Conservation (phyloP, 2,329 filamentous ascomycete genomes). For the Sphaerulina vaccinii region DNA sequence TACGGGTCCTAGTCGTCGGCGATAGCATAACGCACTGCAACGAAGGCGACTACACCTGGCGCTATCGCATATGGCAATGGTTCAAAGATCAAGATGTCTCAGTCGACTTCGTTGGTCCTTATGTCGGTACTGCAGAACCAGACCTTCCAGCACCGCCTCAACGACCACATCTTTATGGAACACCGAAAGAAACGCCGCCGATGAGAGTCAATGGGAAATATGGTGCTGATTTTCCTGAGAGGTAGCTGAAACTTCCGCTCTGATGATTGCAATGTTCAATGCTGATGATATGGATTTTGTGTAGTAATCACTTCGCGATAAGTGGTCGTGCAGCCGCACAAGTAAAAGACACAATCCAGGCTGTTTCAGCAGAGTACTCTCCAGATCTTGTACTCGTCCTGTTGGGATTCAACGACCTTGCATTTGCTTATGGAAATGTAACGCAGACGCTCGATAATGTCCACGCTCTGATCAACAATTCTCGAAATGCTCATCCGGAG, state of each 20-base stretch:
- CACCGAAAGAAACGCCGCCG: conserved; percentile 2
- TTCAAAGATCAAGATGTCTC: conserved; percentile 27
- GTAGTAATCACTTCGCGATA: conserved; percentile 18
- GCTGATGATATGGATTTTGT: conserved; percentile 28
- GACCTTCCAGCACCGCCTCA: conserved; percentile 30
- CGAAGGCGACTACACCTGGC: conserved; percentile 47
- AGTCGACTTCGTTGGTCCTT: conserved; percentile 37
- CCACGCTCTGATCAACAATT: conserved; percentile 33
- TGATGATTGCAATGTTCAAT: neutral
- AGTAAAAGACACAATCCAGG: conserved; percentile 33
- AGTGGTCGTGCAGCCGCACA: conserved; percentile 37
- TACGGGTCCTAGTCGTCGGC: conserved; percentile 24
- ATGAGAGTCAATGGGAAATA: conserved; percentile 16
- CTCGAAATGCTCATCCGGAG: conserved; percentile 31
- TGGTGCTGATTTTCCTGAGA: neutral
- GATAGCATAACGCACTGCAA: conserved; percentile 29
- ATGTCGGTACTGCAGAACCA: conserved; percentile 39
- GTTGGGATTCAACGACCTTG: conserved; percentile 30
- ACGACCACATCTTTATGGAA: conserved; percentile 7
- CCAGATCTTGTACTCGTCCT: conserved; percentile 34
- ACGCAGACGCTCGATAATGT: conserved; percentile 28
- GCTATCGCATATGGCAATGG: conserved; percentile 46
- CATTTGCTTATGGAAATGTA: conserved; percentile 23
- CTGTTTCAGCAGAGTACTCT: conserved; percentile 30
- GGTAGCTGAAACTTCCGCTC: neutral